Conservation (phyloP, 208 protist genomes). For the Trichomonas tenax region DNA sequence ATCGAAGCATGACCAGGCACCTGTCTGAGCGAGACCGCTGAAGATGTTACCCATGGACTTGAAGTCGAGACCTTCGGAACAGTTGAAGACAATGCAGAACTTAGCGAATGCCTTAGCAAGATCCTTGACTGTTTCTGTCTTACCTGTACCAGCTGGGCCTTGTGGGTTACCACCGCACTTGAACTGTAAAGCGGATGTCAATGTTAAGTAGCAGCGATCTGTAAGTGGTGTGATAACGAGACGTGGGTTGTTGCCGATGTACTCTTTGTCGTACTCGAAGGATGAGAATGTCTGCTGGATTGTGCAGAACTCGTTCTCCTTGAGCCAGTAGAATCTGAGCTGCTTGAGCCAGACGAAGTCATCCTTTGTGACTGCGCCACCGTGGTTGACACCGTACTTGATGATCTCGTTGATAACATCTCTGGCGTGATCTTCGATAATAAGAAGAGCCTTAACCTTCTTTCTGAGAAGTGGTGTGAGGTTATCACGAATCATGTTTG, state of each 20-base stretch:
- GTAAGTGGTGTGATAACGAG: conserved; percentile 91
- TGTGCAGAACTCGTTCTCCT: conserved; percentile 54
- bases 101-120: conserved; percentile 83
- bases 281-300: conserved; percentile 69
- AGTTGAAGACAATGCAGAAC: conserved; percentile 94
- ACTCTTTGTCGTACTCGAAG: conserved; percentile 87
- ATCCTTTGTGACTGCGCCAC: conserved; percentile 59
- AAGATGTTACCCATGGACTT: conserved; percentile 79
- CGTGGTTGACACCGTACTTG: conserved; percentile 35
- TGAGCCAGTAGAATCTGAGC: conserved; percentile 78
- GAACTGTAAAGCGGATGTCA: conserved; percentile 83
- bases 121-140: conserved; percentile 97
- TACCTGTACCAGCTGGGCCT: conserved; percentile 88
- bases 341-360: conserved; percentile 84
- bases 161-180: conserved; percentile 48
- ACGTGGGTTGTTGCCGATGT: conserved; percentile 80
- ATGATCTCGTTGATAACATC: conserved; percentile 83
- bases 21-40: conserved; percentile 82
- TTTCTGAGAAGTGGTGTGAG: conserved; percentile 68
- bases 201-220: conserved; percentile 87
- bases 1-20: conserved; percentile 90
- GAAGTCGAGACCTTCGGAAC: conserved; percentile 86
- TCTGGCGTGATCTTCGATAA: conserved; percentile 90
- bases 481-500: conserved; percentile 70
- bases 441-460: conserved; percentile 82